Conservation (phyloP, 75 land plant species). For the Selaginella tamariscina region DNA sequence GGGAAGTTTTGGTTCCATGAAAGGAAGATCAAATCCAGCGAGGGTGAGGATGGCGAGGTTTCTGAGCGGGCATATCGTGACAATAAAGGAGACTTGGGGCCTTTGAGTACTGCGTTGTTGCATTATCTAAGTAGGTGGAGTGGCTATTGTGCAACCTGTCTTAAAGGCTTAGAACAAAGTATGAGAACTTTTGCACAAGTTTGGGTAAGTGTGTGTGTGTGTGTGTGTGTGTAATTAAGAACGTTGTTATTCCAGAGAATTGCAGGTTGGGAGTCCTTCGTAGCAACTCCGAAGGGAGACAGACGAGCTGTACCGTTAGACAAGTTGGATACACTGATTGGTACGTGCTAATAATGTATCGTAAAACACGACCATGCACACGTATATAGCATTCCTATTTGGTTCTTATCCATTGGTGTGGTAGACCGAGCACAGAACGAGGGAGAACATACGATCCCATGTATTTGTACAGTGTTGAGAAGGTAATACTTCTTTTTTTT, state of each 20-base stretch:
- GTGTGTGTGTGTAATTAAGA: neutral
- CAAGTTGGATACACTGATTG: neutral
- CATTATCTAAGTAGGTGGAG: conserved; percentile 27
- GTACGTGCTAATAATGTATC: neutral
- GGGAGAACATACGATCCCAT: conserved; percentile 67
- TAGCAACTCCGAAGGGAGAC: conserved; percentile 23
- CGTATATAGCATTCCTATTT: no score
- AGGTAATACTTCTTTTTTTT: conserved; percentile 39
- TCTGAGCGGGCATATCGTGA: neutral
- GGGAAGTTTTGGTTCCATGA: neutral
- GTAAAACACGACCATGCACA: no score
- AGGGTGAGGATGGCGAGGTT: conserved; percentile 1
- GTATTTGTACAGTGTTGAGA: conserved; percentile 77
- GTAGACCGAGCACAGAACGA: conserved; percentile 63
- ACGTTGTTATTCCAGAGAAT: conserved; percentile 35
- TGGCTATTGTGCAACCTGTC: conserved; percentile 15
- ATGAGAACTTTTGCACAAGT: conserved; percentile 20
- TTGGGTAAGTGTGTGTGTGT: conserved; percentile 20
- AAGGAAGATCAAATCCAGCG: conserved; percentile 4
- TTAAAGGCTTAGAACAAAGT: conserved; percentile 21
- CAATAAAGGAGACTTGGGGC: conserved; percentile 7
- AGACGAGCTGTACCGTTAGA: conserved; percentile 26
- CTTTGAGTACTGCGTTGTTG: conserved; percentile 21
- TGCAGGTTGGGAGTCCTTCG: conserved; percentile 49
- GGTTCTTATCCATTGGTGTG: conserved; percentile 21